These are phyloP conservation scores for Stygiomarasmius scandens DNA, from an alignment of 1,284 basidiomycete genomes.

Conservation along the genomic window DNA sequence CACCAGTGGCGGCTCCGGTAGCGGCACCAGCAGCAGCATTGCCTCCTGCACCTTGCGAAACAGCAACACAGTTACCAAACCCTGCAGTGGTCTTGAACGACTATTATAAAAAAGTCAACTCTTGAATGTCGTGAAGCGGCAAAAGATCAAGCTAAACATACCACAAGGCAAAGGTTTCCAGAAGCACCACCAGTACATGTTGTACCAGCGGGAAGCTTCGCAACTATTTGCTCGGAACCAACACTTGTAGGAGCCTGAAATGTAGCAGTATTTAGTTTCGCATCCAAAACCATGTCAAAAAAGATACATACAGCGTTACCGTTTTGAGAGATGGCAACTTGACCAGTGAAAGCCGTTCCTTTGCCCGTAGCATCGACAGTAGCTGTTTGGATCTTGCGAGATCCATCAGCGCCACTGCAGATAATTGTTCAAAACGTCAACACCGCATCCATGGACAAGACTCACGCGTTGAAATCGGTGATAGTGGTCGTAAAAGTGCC, in stretches of 20 bases:
- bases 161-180: slow-evolving; percentile 48
- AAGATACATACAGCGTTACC: slow-evolving; percentile 34
- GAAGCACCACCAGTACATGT: slow-evolving; percentile 48
- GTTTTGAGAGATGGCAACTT: slow-evolving; percentile 41
- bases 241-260: slow-evolving; percentile 31
- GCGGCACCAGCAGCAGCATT: slow-evolving; percentile 20
- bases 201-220: slow-evolving; percentile 47
- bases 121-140: not conserved
- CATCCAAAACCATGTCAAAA: not conserved
- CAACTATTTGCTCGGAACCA: slow-evolving; percentile 43
- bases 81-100: slow-evolving; percentile 46
- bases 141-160: slow-evolving; percentile 28
- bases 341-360: slow-evolving; percentile 38
- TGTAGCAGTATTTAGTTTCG: not conserved
- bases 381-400: slow-evolving; percentile 43
- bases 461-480: slow-evolving; percentile 56
- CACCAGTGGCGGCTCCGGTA: slow-evolving; percentile 14
- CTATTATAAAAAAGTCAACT: slow-evolving; percentile 14
- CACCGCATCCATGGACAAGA: not conserved
- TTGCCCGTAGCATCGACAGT: slow-evolving; percentile 42
- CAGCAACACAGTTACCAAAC: slow-evolving; percentile 56
- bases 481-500: slow-evolving; percentile 46
- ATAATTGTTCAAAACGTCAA: no score
- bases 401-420: slow-evolving; percentile 48
- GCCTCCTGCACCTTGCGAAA: slow-evolving; percentile 17